Evolutionary conservation across 306 rosid genomes (phyloP).

Genomic region (Herpetospermum pedunculosum): DNA sequence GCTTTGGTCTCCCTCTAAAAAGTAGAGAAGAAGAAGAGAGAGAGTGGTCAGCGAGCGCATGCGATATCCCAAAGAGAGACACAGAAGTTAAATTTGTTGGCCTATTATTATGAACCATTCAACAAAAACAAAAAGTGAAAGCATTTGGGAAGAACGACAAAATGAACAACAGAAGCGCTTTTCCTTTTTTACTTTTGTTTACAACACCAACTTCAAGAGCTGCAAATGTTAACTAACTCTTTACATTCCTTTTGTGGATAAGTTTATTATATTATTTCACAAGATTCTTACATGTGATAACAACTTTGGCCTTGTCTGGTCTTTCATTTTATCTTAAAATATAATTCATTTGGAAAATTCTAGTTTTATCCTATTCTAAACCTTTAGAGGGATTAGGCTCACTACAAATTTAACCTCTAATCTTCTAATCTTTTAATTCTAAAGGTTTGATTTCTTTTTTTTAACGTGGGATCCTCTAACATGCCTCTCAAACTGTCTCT

Average conservation of each 20-base stretch:
- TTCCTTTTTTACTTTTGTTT: not conserved
- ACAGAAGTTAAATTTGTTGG: too few relatives aligned
- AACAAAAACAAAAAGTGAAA: not conserved
- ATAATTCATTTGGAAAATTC: too few relatives aligned
- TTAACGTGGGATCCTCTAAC: too few relatives aligned
- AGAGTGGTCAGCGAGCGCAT: constrained; percentile 11
- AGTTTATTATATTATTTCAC: not conserved
- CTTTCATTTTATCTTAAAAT: too few relatives aligned
- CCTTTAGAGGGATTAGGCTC: too few relatives aligned
- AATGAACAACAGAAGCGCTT: not conserved
- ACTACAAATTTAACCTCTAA: too few relatives aligned
- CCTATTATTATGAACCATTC: too few relatives aligned
- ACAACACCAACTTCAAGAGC: not conserved
- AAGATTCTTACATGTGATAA: not conserved
- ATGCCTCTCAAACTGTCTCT: too few relatives aligned
- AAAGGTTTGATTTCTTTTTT: too few relatives aligned
- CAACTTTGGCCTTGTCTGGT: not conserved
- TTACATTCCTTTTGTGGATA: not conserved
- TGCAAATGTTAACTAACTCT: not conserved
- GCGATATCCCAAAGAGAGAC: not conserved
- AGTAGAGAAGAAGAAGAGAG: not conserved
- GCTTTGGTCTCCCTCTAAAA: constrained; percentile 1
- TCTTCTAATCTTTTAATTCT: too few relatives aligned
- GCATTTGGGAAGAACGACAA: not conserved
- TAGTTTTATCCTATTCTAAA: too few relatives aligned